Evolutionary conservation across 1,284 basidiomycete genomes (phyloP), one percentile per base, ranked within the genome.

Genomic region (Malassezia japonica): DNA sequence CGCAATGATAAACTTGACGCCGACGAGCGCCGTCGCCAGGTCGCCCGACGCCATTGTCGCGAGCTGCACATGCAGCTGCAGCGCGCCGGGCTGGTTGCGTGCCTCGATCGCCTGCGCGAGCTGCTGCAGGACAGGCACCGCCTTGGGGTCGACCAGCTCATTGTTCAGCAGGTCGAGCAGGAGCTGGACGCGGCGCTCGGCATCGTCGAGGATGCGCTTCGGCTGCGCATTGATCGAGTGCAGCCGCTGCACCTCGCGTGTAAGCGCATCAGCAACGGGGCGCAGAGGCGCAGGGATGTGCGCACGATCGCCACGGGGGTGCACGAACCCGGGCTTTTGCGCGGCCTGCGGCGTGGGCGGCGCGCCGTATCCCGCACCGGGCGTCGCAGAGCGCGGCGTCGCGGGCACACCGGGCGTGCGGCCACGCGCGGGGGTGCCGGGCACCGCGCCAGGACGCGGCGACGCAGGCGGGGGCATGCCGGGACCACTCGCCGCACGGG

Each of bases 111-210:
- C 51, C 61, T 48, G 60, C 16, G 31, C 64, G 9, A 76, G 64
- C 53, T 73, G 68, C 46, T 62, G 53, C 20, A 76, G 60, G 31
- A 61, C 55, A 18, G 62, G 60, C 4, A 68, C 54, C 12, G 67
- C 56, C 44, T 63, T 56, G 5, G 59, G 41, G 13, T 70, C 63
- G 8, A 95, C 74, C 6, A 86, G 85, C 62, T 87, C 88, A 69
- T 88, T 91, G 75, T 95, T 95, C 61, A 95, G 76, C 25, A 83
- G 83, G 72, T 95, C 91, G 64, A 92, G 92, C 46, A 95, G 75
- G 4, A 83, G 80, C 72, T 85, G 90, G 67, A 94, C 78, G 24
- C 91, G 79, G 23, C 87, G 80, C 70, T 94, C 89, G 2, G 89
- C 80, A 67, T 95, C 91, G 55, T 90, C 87, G 0, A 83, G 81